Percentiles rank a stretch among this genome's conserved stretches.
Evolutionary conservation across 1,284 basidiomycete species (phyloP).

Genomic region (Fomitopsis palustris): DNA sequence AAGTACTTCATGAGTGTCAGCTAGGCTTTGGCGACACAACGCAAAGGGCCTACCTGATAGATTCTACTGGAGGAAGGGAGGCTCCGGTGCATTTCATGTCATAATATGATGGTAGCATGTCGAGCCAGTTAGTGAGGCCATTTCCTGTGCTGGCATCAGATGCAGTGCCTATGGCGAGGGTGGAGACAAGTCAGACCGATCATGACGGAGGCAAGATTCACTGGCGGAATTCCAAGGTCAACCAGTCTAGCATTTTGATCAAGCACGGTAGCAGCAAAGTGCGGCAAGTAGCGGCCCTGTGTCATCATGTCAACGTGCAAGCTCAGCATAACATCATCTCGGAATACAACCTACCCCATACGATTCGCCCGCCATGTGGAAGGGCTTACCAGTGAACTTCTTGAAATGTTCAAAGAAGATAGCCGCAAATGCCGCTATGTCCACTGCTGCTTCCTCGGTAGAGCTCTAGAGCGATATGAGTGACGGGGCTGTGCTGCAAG

Average conservation of each 20-base stretch:
- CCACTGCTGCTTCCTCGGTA: slow-evolving; percentile 52
- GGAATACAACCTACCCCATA: slow-evolving; percentile 43
- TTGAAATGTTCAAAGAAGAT: slow-evolving; percentile 75
- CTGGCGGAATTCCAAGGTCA: slow-evolving; percentile 57
- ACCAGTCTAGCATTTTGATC: slow-evolving; percentile 70
- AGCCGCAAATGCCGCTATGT: slow-evolving; percentile 66
- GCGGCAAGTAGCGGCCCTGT: slow-evolving; percentile 79
- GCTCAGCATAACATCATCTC: neutral
- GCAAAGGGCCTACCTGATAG: slow-evolving; percentile 19
- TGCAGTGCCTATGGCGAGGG: neutral
- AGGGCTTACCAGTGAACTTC: slow-evolving; percentile 59
- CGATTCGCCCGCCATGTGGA: slow-evolving; percentile 76
- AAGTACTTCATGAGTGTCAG: slow-evolving; percentile 17
- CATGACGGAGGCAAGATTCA: slow-evolving; percentile 79
- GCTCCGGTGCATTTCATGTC: slow-evolving; percentile 30
- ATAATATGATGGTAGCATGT: slow-evolving; percentile 29
- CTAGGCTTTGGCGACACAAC: neutral
- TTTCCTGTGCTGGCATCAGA: slow-evolving; percentile 42
- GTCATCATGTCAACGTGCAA: neutral
- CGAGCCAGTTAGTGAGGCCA: slow-evolving; percentile 21
- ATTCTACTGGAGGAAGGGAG: slow-evolving; percentile 21
- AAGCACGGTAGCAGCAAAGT: slow-evolving; percentile 77
- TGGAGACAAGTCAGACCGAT: slow-evolving; percentile 53
- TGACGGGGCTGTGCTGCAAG: neutral
- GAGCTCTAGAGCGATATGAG: neutral